phyloP scores from a whole-genome alignment of 306 rosid genomes.

The Albizia julibrissin region DNA sequence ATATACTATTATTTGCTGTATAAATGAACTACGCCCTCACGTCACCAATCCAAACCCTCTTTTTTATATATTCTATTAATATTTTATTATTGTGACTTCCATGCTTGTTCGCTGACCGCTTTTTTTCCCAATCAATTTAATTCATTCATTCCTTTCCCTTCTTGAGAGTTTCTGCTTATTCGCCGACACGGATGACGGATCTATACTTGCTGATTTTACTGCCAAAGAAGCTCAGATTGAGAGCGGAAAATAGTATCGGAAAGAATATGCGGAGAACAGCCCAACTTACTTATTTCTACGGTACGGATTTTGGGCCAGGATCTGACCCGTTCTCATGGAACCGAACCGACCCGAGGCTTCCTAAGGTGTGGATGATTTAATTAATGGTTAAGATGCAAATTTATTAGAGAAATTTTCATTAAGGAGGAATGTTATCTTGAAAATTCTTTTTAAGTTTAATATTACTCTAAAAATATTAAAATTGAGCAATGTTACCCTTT shows the following conservation, averaged over 20 bases:
- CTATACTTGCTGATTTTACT: neutral
- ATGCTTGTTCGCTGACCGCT: neutral
- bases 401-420: accelerated
- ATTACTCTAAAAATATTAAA: accelerated
- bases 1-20: neutral
- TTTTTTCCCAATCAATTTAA: neutral
- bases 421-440: too few relatives aligned
- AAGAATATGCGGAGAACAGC: neutral
- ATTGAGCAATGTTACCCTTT: too few relatives aligned
- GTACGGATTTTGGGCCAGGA: neutral
- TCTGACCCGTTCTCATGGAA: neutral
- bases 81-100: neutral
- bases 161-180: neutral
- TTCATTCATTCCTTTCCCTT: neutral
- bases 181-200: neutral
- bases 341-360: neutral
- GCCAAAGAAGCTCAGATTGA: neutral
- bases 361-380: too few relatives aligned
- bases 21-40: neutral
- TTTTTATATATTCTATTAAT: neutral
- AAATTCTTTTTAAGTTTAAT: too few relatives aligned
- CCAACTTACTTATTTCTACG: too few relatives aligned
- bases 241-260: too few relatives aligned
- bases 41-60: neutral
- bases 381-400: too few relatives aligned